Evolutionary conservation across 1,284 basidiomycete genomes (phyloP).

Genomic region (Ganoderma multipileum): DNA sequence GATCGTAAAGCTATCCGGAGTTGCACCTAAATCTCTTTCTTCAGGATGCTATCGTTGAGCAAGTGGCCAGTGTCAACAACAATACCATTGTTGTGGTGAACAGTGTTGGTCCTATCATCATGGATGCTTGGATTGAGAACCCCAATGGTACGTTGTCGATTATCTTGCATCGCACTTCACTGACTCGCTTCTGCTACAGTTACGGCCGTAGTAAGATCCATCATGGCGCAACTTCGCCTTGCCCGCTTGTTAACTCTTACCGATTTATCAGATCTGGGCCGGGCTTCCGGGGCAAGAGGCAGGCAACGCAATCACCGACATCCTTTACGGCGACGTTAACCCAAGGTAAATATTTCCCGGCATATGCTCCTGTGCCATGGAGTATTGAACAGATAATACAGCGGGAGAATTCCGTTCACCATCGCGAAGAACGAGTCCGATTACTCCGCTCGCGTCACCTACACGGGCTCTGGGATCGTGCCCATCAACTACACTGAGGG

Average conservation of each 20-base stretch:
- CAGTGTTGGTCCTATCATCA: slow-evolving; percentile 53
- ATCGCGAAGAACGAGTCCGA: slow-evolving; percentile 73
- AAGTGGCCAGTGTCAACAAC: slow-evolving; percentile 43
- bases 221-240: not conserved
- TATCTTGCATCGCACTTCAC: not conserved
- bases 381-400: not conserved
- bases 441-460: slow-evolving; percentile 65
- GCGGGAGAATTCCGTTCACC: slow-evolving; percentile 79
- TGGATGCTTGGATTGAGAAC: slow-evolving; percentile 57
- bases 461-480: slow-evolving; percentile 39
- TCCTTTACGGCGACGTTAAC: slow-evolving; percentile 54
- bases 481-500: slow-evolving; percentile 66
- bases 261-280: slow-evolving; percentile 30
- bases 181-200: slow-evolving; percentile 4
- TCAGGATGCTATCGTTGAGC: slow-evolving; percentile 43
- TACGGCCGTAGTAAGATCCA: slow-evolving; percentile 33
- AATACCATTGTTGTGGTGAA: slow-evolving; percentile 66
- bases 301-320: slow-evolving; percentile 61
- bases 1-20: not conserved
- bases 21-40: not conserved
- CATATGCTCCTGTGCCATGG: not conserved
- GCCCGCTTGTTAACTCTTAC: not conserved
- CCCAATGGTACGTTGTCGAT: slow-evolving; percentile 37
- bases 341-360: slow-evolving; percentile 36
- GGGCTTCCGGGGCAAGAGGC: slow-evolving; percentile 57